Evolutionary conservation across 2,329 filamentous ascomycete genomes (phyloP).

Genomic region (Cladophialophora carrionii): DNA sequence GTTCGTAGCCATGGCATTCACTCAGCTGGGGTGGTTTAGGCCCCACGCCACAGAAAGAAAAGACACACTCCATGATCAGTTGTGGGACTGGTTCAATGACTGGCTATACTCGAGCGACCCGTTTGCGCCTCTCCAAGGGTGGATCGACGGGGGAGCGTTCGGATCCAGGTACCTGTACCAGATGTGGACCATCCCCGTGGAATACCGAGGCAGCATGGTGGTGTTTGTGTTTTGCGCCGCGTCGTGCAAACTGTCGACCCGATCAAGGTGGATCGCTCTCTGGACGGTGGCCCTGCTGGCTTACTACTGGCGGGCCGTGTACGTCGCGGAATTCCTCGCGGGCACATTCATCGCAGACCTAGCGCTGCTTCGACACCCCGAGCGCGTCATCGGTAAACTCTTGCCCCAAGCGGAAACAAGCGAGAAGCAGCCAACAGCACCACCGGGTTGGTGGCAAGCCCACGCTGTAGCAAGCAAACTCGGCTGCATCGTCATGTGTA

Average conservation of each 20-base stretch:
- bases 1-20: constrained; percentile 47
- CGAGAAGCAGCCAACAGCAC: background rate
- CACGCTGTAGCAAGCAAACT: constrained; percentile 5
- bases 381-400: constrained; percentile 42
- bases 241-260: constrained; percentile 22
- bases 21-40: constrained; percentile 48
- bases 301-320: constrained; percentile 42
- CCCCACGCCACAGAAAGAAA: constrained; percentile 37
- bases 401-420: background rate
- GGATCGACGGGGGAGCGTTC: constrained; percentile 42
- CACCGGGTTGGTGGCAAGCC: background rate
- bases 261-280: constrained; percentile 17
- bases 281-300: constrained; percentile 22
- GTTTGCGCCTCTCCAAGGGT: constrained; percentile 38
- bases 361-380: constrained; percentile 45
- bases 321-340: constrained; percentile 45
- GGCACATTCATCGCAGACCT: constrained; percentile 46
- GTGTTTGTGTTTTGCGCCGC: constrained; percentile 30
- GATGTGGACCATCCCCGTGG: constrained; percentile 44
- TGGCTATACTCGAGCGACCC: constrained; percentile 44
- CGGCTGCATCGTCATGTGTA: constrained; percentile 1
- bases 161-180: constrained; percentile 48
- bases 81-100: constrained; percentile 27
- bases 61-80: constrained; percentile 23
- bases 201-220: constrained; percentile 40